Percentiles rank a stretch among this genome's conserved stretches.
These are phyloP conservation scores for Aspergillus sp. DNA, from an alignment of 2,329 filamentous ascomycete species.

Conservation along the genomic window DNA sequence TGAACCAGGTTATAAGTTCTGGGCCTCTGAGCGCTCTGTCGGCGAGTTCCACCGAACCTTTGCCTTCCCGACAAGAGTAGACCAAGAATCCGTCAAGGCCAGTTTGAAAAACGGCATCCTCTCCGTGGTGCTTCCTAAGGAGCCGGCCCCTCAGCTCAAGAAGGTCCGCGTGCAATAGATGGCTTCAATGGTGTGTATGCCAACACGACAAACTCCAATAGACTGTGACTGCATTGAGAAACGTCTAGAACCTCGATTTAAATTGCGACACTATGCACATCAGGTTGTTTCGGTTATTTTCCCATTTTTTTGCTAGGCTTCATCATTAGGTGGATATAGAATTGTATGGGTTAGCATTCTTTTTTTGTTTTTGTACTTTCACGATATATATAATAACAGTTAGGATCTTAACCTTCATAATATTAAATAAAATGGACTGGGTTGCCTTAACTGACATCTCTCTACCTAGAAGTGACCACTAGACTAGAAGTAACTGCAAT, in stretches of 20 bases:
- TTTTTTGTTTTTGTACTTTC: neutral
- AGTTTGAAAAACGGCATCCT: slow-evolving; percentile 60
- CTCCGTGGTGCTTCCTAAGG: slow-evolving; percentile 57
- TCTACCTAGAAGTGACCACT: neutral
- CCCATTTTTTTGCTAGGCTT: neutral
- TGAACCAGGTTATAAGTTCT: slow-evolving; percentile 47
- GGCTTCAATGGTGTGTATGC: neutral
- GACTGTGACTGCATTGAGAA: neutral
- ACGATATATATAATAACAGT: neutral
- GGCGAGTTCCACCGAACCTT: slow-evolving; percentile 60
- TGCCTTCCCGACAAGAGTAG: slow-evolving; percentile 55
- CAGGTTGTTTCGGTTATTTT: neutral
- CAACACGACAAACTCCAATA: neutral
- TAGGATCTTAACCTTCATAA: neutral
- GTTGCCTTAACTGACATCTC: neutral
- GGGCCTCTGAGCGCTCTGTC: slow-evolving; percentile 58
- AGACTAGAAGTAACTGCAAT: neutral
- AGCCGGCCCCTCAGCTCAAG: slow-evolving; percentile 47
- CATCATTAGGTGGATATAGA: neutral
- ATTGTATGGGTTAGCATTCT: neutral
- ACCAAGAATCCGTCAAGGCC: slow-evolving; percentile 60
- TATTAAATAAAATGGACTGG: neutral
- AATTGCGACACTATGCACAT: neutral
- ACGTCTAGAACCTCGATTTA: neutral
- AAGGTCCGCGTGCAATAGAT: slow-evolving; percentile 50